Conservation (phyloP, 2,329 filamentous ascomycete species). For the Microcyclospora tardicrescens region DNA sequence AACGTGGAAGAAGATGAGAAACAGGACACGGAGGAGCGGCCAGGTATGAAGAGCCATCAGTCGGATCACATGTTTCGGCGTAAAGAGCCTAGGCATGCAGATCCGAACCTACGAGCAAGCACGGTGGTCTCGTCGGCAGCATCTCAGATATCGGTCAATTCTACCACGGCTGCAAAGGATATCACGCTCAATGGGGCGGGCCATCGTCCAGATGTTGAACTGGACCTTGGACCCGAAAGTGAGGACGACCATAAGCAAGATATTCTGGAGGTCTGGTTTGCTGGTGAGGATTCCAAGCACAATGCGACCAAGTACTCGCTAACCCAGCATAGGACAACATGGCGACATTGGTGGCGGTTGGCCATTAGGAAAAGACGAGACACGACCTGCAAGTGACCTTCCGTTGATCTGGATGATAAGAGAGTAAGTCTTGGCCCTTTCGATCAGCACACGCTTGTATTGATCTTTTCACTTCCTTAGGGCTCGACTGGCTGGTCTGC, state of each 20-base stretch:
- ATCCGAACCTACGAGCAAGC: not conserved
- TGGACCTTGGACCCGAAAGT: slow-evolving; percentile 5
- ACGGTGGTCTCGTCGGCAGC: slow-evolving; percentile 10
- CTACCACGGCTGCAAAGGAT: slow-evolving; percentile 5
- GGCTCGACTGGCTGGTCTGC: slow-evolving; percentile 32
- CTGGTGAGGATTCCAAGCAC: slow-evolving; percentile 39
- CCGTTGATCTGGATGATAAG: slow-evolving; percentile 7
- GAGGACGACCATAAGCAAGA: slow-evolving; percentile 42
- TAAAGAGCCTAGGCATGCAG: too few species aligned
- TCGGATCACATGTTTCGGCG: slow-evolving; percentile 1
- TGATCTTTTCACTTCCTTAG: slow-evolving; percentile 3
- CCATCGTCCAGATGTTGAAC: slow-evolving; percentile 16
- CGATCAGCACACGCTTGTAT: slow-evolving; percentile 1
- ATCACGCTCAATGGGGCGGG: slow-evolving; percentile 1
- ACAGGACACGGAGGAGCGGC: slow-evolving; percentile 2
- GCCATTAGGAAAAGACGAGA: slow-evolving; percentile 3
- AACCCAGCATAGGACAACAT: slow-evolving; percentile 32
- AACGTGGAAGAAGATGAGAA: slow-evolving; percentile 9
- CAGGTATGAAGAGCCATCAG: slow-evolving; percentile 2
- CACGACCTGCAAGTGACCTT: slow-evolving; percentile 7
- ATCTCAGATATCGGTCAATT: slow-evolving; percentile 15
- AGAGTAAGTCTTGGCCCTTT: not conserved
- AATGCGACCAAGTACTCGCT: too few species aligned
- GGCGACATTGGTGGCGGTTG: slow-evolving; percentile 23
- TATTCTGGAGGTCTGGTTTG: slow-evolving; percentile 70